Percentiles rank a stretch among this genome's conserved stretches.
Evolutionary conservation across 148 eudicot genomes (phyloP).

Genomic region (Rhododendron mucronatum): DNA sequence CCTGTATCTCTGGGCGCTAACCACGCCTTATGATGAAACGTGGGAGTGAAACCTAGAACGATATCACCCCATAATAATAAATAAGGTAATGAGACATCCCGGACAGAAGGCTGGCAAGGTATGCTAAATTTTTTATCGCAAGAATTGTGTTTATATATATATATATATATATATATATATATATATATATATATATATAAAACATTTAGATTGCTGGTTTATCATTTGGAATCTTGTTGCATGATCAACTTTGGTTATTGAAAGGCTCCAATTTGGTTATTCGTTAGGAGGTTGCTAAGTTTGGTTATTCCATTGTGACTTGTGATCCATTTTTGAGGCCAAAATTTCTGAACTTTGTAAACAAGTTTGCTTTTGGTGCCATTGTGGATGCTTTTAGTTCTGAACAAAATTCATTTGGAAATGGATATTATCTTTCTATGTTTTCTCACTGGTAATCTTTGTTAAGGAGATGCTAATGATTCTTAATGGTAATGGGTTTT

Average conservation of each 20-base stretch:
- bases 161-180: too few relatives aligned
- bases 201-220: neutral
- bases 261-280: neutral
- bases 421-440: neutral
- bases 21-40: neutral
- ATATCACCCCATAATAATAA: neutral
- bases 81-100: neutral
- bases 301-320: neutral
- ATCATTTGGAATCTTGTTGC: neutral
- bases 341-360: neutral
- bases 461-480: neutral
- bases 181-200: too few relatives aligned
- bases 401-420: neutral
- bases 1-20: too few relatives aligned
- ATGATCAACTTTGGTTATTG: neutral
- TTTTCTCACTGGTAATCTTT: too few relatives aligned
- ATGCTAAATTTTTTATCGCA: neutral
- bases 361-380: neutral
- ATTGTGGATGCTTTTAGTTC: neutral
- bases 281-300: neutral
- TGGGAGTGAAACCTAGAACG: neutral
- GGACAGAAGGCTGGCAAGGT: neutral
- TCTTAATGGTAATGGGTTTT: neutral
- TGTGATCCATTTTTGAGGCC: too few relatives aligned
- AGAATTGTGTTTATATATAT: too few relatives aligned